Percentiles rank a stretch among this genome's conserved stretches.
These are phyloP conservation scores for Thalia dealbata DNA, from an alignment of 176 grass and related monocot genomes.

Conservation along the genomic window DNA sequence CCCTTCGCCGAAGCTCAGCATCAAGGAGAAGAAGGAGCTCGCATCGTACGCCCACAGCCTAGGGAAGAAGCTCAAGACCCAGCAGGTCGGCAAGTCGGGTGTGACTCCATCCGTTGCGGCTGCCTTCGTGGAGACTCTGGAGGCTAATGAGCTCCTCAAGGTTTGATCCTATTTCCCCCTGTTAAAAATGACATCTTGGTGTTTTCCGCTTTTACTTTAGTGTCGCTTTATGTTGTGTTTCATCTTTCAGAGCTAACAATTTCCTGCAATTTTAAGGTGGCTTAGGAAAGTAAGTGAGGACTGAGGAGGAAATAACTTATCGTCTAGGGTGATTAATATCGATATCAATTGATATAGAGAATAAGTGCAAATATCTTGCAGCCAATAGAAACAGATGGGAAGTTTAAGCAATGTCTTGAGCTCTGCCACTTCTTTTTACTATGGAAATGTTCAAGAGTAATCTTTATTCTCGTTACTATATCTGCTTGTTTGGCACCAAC, in stretches of 20 bases:
- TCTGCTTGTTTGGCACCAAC: too few relatives aligned
- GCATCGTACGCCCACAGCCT: conserved; percentile 79
- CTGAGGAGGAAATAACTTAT: too few relatives aligned
- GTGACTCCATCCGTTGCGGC: conserved; percentile 53
- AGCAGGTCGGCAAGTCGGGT: conserved; percentile 83
- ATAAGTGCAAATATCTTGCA: too few relatives aligned
- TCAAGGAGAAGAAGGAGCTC: conserved; percentile 91
- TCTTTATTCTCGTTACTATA: too few relatives aligned
- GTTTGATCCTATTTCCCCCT: conserved; percentile 16
- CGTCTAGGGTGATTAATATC: too few relatives aligned
- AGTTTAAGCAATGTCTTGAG: too few relatives aligned
- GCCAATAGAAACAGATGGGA: too few relatives aligned
- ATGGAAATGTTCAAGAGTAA: too few relatives aligned
- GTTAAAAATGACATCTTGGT: not conserved
- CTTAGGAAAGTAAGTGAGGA: not conserved
- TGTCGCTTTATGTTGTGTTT: not conserved
- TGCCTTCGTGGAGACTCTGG: conserved; percentile 65
- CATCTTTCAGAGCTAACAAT: not conserved
- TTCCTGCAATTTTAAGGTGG: not conserved
- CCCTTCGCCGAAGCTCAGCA: conserved; percentile 54
- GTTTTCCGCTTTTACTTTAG: not conserved
- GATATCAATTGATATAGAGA: too few relatives aligned
- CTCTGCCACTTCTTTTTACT: too few relatives aligned
- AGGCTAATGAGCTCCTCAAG: conserved; percentile 94
- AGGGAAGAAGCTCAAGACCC: conserved; percentile 80